Base-by-base conservation (phyloP, 768 basidiomycete species). In the Russula emetica region DNA sequence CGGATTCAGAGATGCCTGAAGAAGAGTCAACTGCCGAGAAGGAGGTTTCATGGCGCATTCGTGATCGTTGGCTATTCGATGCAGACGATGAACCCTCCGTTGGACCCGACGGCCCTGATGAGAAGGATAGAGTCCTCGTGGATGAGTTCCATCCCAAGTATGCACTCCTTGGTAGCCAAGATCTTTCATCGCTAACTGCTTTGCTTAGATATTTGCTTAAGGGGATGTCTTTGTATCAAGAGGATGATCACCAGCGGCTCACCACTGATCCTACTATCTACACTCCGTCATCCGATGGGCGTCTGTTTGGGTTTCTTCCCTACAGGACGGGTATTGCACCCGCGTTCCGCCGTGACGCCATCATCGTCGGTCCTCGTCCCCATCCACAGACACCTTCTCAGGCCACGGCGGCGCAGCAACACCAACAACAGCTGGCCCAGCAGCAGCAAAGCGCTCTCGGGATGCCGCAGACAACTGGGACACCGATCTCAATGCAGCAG, bases 41-140 rank as follows among this genome's bases (percentile, higher is more conserved):
- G 51, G 83, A 86, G 58, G 57, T 66, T 8, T 77, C 77, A 8
- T 71, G 73, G 61, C 75, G 78, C 50, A 62, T 86, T 3, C 75
- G 78, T 47, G 84, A 86, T 64, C 81, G 81, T 42, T 92, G 88
- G 88, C 77, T 78, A 59, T 91, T 82, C 64, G 90, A 92, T 68
- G 70, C 74, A 8, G 88, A 91, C 60, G 87, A 90, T 65, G 74
- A 69, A 7, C 83, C 85, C 16, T 72, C 80, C 0, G 74, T 80
- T 62, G 84, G 80, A 5, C 79, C 83, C 3, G 79, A 81, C 53
- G 86, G 87, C 13, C 63, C 80, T 5, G 88, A 91, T 18, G 90
- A 90, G 70, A 82, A 85, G 54, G 83, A 86, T 61, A 79, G 90
- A 9, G 72, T 81, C 0, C 74, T 92, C n/a, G 71, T 91, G 9